Percentiles rank a stretch among this genome's conserved stretches.
Evolutionary conservation across 352 stramenopile species (phyloP).

Genomic region (Phytophthora constricta): DNA sequence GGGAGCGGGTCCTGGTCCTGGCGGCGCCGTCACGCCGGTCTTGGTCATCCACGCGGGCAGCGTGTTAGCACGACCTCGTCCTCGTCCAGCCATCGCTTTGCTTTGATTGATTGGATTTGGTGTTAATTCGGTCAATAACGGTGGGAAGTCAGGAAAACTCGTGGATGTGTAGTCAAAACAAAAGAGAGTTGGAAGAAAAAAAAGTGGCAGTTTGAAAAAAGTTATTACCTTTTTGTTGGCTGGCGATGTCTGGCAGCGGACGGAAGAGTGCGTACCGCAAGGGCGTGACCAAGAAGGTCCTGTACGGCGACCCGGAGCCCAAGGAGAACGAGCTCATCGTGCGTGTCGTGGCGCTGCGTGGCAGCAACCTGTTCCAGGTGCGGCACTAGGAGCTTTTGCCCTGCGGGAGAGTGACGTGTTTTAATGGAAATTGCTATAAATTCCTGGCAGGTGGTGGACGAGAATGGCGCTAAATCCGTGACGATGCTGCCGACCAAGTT

Average conservation of each 20-base stretch:
- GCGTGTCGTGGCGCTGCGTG: conserved; percentile 91
- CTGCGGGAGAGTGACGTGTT: background rate
- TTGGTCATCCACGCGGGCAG: conserved; percentile 91
- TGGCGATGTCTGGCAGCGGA: conserved; percentile 90
- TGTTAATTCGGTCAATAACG: too few relatives aligned
- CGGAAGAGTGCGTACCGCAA: conserved; percentile 93
- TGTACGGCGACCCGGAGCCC: conserved; percentile 91
- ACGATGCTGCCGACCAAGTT: conserved; percentile 98
- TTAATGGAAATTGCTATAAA: background rate
- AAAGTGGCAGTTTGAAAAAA: background rate
- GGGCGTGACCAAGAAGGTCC: conserved; percentile 91
- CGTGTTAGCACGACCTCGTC: conserved; percentile 73
- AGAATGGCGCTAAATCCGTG: conserved; percentile 67
- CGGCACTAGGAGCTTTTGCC: conserved; percentile 16
- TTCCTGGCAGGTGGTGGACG: conserved; percentile 60
- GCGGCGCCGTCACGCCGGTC: conserved; percentile 26
- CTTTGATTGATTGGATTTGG: background rate
- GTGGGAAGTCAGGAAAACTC: background rate
- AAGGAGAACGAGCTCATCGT: conserved; percentile 92
- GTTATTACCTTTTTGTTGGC: background rate
- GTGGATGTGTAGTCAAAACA: background rate
- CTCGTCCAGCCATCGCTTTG: conserved; percentile 73
- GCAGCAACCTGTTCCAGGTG: conserved; percentile 97
- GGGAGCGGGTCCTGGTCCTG: conserved; percentile 11
- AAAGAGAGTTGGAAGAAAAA: background rate